Conservation (phyloP, 2,329 filamentous ascomycete genomes). For the Verticillium nubilum region DNA sequence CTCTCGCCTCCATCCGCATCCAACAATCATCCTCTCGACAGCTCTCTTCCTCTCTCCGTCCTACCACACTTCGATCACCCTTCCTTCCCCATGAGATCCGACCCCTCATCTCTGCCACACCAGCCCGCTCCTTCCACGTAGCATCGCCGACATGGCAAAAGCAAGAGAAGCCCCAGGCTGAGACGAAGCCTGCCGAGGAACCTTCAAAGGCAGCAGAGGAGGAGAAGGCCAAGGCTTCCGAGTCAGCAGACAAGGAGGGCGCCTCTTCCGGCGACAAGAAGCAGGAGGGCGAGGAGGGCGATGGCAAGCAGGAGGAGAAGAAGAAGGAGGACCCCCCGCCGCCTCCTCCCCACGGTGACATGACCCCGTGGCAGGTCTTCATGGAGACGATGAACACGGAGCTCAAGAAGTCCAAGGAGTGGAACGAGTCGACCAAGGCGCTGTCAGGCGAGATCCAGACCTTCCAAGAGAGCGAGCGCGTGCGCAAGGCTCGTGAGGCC, state of each 20-base stretch:
- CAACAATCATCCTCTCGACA: slow-evolving; percentile 20
- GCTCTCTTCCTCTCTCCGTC: slow-evolving; percentile 20
- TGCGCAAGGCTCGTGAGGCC: slow-evolving; percentile 77
- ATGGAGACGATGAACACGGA: slow-evolving; percentile 91
- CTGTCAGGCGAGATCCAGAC: slow-evolving; percentile 83
- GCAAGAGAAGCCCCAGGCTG: slow-evolving; percentile 26
- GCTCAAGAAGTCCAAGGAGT: slow-evolving; percentile 96
- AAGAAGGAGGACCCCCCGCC: slow-evolving; percentile 64
- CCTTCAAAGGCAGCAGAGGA: slow-evolving; percentile 33
- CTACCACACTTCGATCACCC: slow-evolving; percentile 37
- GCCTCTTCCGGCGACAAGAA: slow-evolving; percentile 18
- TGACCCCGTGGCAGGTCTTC: slow-evolving; percentile 98
- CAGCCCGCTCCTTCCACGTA: slow-evolving; percentile 32
- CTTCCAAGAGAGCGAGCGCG: slow-evolving; percentile 87
- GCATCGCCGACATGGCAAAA: slow-evolving; percentile 25
- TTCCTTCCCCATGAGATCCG: slow-evolving; percentile 36
- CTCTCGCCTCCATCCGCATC: slow-evolving; percentile 23
- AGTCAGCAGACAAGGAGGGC: slow-evolving; percentile 19
- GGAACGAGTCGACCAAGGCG: slow-evolving; percentile 98
- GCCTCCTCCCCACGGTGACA: slow-evolving; percentile 94
- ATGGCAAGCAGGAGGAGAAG: slow-evolving; percentile 34
- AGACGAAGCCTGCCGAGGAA: slow-evolving; percentile 11
- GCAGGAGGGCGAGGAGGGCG: slow-evolving; percentile 22
- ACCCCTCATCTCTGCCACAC: slow-evolving; percentile 25
- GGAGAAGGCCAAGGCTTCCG: slow-evolving; percentile 27